Conservation (phyloP, 2,329 filamentous ascomycete genomes). For the Fusarium palustre region DNA sequence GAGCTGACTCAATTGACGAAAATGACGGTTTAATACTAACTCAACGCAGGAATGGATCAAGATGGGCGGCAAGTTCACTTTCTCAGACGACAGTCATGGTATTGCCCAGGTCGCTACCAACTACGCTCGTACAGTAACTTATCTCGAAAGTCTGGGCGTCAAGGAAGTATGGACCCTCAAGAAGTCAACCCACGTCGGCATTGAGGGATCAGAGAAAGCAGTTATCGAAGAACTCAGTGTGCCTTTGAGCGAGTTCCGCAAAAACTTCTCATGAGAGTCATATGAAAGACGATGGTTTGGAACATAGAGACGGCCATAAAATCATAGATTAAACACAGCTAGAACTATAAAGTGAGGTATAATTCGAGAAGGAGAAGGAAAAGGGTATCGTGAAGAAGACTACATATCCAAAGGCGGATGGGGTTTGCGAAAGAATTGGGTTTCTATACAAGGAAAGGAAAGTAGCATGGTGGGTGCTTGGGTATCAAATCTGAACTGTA, state of each 20-base stretch:
- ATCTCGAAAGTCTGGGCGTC: constrained; percentile 75
- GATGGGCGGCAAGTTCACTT: constrained; percentile 83
- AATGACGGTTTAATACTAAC: constrained; percentile 1
- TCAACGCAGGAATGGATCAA: constrained; percentile 72
- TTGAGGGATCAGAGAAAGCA: constrained; percentile 49
- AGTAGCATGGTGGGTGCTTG: constrained; percentile 22
- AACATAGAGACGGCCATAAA: constrained; percentile 17
- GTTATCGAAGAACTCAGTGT: constrained; percentile 59
- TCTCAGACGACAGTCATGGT: constrained; percentile 96
- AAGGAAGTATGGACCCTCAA: constrained; percentile 69
- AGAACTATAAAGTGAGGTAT: constrained; percentile 29
- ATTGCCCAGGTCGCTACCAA: constrained; percentile 89
- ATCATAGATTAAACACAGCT: constrained; percentile 38
- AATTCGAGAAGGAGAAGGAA: constrained; percentile 6
- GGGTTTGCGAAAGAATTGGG: constrained; percentile 9
- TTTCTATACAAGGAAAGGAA: constrained; percentile 15
- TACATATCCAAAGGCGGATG: constrained; percentile 29
- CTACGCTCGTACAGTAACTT: constrained; percentile 77
- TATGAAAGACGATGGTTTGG: not conserved
- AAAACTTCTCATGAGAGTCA: constrained; percentile 40
- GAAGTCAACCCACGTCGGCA: constrained; percentile 51
- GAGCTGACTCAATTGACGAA: constrained; percentile 44
- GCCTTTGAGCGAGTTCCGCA: constrained; percentile 55
- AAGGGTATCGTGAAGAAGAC: constrained; percentile 44
- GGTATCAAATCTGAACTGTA: constrained; percentile 16